Evolutionary conservation across 2,329 filamentous ascomycete genomes (phyloP).

Genomic region (Fusarium denticulatum): DNA sequence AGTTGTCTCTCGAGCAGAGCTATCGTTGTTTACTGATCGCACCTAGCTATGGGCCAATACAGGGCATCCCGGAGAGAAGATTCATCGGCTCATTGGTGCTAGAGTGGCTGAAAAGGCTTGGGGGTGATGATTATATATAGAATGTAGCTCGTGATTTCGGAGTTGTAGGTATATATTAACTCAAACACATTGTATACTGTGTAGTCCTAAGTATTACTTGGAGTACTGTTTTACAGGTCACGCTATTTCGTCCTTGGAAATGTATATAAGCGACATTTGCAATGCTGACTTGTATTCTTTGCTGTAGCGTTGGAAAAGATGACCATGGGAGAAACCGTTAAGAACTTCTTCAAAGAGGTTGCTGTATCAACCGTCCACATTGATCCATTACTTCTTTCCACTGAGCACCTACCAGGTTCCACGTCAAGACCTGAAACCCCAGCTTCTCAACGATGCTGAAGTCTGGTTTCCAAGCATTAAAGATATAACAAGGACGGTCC

Average conservation of each 20-base stretch:
- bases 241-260: neutral
- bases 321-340: too few relatives aligned
- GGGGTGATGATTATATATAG: neutral
- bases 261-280: accelerated
- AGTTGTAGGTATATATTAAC: neutral
- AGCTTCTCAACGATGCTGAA: neutral
- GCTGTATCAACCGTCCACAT: neutral
- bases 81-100: neutral
- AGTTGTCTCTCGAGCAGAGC: too few relatives aligned
- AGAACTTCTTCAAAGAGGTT: too few relatives aligned
- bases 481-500: neutral
- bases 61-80: neutral
- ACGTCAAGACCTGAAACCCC: neutral
- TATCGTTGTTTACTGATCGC: neutral
- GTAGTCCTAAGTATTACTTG: too few relatives aligned
- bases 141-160: accelerated
- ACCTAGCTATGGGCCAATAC: neutral
- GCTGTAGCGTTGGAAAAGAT: too few relatives aligned
- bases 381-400: neutral
- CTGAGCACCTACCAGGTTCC: neutral
- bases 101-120: neutral
- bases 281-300: neutral
- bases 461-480: neutral
- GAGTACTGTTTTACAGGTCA: too few relatives aligned
- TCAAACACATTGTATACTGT: neutral